phyloP scores from a whole-genome alignment of 208 protist genomes.

The Leishmania guyanensis region DNA sequence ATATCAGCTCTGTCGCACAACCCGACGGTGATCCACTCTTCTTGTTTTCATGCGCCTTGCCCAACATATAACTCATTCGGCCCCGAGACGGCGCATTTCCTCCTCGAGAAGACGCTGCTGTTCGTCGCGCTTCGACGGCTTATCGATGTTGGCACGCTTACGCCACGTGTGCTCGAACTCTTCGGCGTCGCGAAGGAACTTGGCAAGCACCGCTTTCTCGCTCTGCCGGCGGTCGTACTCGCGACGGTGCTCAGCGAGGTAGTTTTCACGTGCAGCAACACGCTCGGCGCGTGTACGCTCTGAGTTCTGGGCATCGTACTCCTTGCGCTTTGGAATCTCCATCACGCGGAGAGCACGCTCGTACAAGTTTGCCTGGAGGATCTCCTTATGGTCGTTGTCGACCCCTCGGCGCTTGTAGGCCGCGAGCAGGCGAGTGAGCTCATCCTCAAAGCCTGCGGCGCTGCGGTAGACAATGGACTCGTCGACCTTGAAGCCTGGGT shows the following conservation, averaged over 20 bases:
- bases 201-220: conserved; percentile 55
- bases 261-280: conserved; percentile 60
- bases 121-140: conserved; percentile 78
- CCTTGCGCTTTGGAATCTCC: conserved; percentile 75
- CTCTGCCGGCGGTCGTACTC: conserved; percentile 79
- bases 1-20: not conserved
- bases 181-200: conserved; percentile 64
- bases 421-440: conserved; percentile 61
- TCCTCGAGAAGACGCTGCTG: conserved; percentile 71
- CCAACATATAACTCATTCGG: not conserved
- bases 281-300: conserved; percentile 61
- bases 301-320: conserved; percentile 47
- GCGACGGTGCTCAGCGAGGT: conserved; percentile 73
- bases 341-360: conserved; percentile 68
- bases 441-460: conserved; percentile 64
- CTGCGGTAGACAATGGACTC: conserved; percentile 56
- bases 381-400: conserved; percentile 57
- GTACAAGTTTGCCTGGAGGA: conserved; percentile 68
- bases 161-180: conserved; percentile 61
- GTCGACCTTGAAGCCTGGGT: conserved; percentile 68
- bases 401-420: conserved; percentile 16
- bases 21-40: not conserved
- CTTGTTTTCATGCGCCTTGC: too few relatives aligned
- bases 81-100: conserved; percentile 66
- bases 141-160: conserved; percentile 36